Base-by-base conservation (phyloP, 805 yeast genomes). In the Sugiyamaella boreocaroliniensis region DNA sequence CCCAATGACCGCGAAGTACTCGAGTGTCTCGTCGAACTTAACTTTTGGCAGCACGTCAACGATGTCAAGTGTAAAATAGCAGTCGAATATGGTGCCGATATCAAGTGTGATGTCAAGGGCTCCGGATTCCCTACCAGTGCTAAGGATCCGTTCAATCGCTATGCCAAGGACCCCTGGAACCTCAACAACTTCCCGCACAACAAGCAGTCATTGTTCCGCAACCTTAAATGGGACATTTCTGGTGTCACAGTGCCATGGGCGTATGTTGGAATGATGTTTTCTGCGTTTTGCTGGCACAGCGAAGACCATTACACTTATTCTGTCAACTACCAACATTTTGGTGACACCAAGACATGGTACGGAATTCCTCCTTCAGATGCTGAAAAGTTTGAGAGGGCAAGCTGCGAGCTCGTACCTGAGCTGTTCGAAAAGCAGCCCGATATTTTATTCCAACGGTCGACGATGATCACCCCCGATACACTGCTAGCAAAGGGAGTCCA, bases 211-310 rank as follows among this genome's bases (percentile, higher is more conserved):
- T 58, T 71, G 16, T 65, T 70, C 47, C 60, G 65, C 26, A 58
- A 64, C 47, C 60, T 71, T 48, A 59, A 61, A 43, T 46, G 61
- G 10, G 70, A 67, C 44, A 61, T 92, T 1, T 84, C 96, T 0
- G 98, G 98, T 0, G 90, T 90, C 89, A 89, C 97, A 0, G 78
- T 86, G 16, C 98, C 98, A 0, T 90, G 98, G 98, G 77, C 89
- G 2, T 90, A 90, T 63, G 81, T 90, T 14, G 98, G 98, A 0
- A 87, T 95, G 49, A 74, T 88, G 48, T 82, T 89, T 61, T 85
- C 95, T 1, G 88, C 97, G 0, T 92, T 92, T 65, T 90, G 98
- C 68, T 92, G 97, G 97, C 97, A 92, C 67, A 85, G 86, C 54
- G 98, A 90, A 63, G 98, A 90, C 67, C 97, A 92, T 65, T 89